phyloP scores from a whole-genome alignment of 2,329 filamentous ascomycete genomes.

The Fusarium bulbicola region DNA sequence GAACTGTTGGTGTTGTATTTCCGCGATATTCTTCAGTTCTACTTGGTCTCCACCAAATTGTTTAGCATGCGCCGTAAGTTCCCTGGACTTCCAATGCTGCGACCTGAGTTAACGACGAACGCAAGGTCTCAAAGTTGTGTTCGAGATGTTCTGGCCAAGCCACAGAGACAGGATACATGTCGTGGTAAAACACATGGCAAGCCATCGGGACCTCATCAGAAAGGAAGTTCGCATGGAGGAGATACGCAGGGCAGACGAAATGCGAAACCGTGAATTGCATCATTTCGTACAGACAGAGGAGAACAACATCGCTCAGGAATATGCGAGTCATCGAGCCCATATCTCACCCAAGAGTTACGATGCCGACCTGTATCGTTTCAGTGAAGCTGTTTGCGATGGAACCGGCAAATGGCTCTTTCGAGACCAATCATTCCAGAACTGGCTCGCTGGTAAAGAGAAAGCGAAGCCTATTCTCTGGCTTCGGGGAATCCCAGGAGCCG shows the following conservation, averaged over 20 bases:
- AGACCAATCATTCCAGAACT: background rate
- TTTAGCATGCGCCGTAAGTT: slow-evolving; percentile 11
- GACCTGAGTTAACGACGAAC: background rate
- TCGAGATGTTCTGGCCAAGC: background rate
- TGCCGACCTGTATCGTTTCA: background rate
- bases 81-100: fast-evolving
- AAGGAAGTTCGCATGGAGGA: background rate
- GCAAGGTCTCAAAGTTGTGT: background rate
- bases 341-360: background rate
- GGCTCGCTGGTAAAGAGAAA: background rate
- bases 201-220: background rate
- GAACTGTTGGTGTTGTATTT: background rate
- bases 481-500: background rate
- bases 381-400: background rate
- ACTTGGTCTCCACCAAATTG: background rate
- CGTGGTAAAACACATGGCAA: background rate
- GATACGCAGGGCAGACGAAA: background rate
- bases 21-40: slow-evolving; percentile 18
- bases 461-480: background rate
- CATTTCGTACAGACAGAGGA: background rate
- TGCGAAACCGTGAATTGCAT: background rate
- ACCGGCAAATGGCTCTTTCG: slow-evolving; percentile 5
- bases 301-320: background rate
- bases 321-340: background rate
- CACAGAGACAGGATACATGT: background rate